Evolutionary conservation across 495 filamentous ascomycete genomes (phyloP), one percentile per base, ranked within the genome.

Genomic region (Penicillium crystallinum): DNA sequence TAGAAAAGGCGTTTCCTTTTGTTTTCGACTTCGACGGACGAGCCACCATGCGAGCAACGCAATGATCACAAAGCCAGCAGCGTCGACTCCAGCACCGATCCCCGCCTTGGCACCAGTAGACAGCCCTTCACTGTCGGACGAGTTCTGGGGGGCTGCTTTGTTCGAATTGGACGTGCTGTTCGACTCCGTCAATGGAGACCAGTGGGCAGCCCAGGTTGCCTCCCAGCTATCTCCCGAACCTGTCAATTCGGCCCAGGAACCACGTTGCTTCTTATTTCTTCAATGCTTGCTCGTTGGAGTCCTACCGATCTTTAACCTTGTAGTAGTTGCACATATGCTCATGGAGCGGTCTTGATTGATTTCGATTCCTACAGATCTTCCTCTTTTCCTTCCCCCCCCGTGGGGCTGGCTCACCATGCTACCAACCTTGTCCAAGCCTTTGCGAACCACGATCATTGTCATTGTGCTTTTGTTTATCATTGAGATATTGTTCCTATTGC

Each of bases 171-270:
- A 35, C 33, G 33, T 35, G 8, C 33, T 35, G 15, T 35, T 35
- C 33, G 14, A 35, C 14, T n/a, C 33, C 10, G 33, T n/a, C 5
- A 35, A 14, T n/a, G 33, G 33, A 15, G 33, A 35, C 49, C 49
- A 52, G 6, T 43, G 19, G 6, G 9, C 2, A 3, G 34, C 37
- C 50, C 50, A 53, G 10, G 41, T 46, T 6, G 22, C 25, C 21
- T 38, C 50, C 50, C 50, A 53, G 9, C n/a, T 44, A 35, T 15
- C 23, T 11, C 22, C 34, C 11, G 46, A 43, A 22, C 37, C 53
- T 11, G 39, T n/a, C 25, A 50, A 15, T 14, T 35, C 33, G 6
- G 11, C n/a, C 17, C 6, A 17, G 34, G 3, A 38, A 19, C 15
- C 36, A 38, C 36, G 4, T 38, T 21, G 15, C 17, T 38, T 38